Conservation (phyloP, 257 asterid species). For the Solanum pennellii region DNA sequence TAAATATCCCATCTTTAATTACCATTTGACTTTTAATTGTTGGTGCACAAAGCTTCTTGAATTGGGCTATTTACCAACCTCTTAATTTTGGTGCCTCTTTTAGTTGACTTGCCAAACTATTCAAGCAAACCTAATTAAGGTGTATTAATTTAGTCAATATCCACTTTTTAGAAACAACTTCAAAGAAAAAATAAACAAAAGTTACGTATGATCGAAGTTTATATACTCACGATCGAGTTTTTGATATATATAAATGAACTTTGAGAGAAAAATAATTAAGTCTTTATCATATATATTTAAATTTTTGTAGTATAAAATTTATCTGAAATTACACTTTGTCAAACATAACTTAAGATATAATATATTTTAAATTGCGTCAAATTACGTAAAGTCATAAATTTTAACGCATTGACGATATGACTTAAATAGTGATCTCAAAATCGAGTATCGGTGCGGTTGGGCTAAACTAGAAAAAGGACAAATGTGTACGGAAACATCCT, state of each 20-base stretch:
- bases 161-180: background rate
- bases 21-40: background rate
- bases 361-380: background rate
- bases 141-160: background rate
- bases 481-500: background rate
- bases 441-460: background rate
- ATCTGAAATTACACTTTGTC: background rate
- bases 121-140: background rate
- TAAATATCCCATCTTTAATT: background rate
- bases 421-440: background rate
- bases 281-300: background rate
- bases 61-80: background rate
- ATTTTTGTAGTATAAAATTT: background rate
- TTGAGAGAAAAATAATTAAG: background rate
- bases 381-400: background rate
- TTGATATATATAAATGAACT: background rate
- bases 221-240: background rate
- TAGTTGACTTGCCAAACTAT: background rate
- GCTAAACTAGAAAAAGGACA: background rate
- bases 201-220: background rate
- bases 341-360: background rate
- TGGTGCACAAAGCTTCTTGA: background rate
- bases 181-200: background rate
- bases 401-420: background rate
- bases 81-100: background rate